These are phyloP conservation scores for Trametes coccinea DNA, from an alignment of 768 basidiomycete species.

Conservation along the genomic window DNA sequence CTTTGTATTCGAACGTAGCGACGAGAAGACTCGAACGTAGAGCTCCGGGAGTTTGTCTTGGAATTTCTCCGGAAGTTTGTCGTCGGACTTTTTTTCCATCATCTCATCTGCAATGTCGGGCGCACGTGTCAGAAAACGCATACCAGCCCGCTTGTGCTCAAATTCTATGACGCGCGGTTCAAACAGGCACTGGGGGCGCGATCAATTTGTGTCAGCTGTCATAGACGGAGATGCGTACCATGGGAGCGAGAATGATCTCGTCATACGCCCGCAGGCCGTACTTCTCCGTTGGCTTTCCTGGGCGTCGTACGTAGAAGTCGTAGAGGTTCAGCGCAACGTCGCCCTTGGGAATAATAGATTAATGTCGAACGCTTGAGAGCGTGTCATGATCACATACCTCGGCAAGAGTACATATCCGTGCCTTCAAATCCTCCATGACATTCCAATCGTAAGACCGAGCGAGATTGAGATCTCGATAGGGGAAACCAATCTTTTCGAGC, in stretches of 20 bases:
- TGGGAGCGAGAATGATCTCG: constrained; percentile 91
- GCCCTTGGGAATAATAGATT: constrained; percentile 45
- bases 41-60: constrained; percentile 43
- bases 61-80: no score
- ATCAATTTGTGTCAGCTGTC: not conserved
- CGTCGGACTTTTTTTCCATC: constrained; percentile 38
- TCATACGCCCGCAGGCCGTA: constrained; percentile 92
- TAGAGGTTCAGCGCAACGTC: constrained; percentile 90
- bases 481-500: constrained; percentile 79
- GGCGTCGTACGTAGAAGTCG: constrained; percentile 83
- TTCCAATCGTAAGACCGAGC: constrained; percentile 81
- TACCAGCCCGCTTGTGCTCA: constrained; percentile 63
- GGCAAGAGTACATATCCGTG: constrained; percentile 77
- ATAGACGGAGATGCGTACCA: constrained; percentile 52
- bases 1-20: not conserved
- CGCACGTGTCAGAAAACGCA: constrained; percentile 46
- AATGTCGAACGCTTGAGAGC: not conserved
- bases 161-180: constrained; percentile 94
- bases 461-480: constrained; percentile 83
- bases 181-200: constrained; percentile 70
- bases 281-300: constrained; percentile 77
- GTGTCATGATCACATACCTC: constrained; percentile 57
- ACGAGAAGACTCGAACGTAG: constrained; percentile 13
- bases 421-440: constrained; percentile 90
- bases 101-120: constrained; percentile 77